These are phyloP conservation scores for Vigna unguiculata DNA, from an alignment of 306 rosid genomes.

Conservation along the genomic window DNA sequence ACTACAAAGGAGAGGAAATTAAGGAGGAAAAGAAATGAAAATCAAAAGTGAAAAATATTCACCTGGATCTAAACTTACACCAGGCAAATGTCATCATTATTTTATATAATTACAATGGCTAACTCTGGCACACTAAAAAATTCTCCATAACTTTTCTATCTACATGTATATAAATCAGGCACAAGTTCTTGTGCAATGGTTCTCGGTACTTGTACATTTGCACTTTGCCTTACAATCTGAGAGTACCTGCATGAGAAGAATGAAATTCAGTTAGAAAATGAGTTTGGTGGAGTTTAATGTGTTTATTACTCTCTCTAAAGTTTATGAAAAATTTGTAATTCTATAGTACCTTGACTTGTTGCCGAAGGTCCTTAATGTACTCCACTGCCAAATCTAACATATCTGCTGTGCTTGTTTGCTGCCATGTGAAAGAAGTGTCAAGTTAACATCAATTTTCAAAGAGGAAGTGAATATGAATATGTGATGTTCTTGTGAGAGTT, in stretches of 20 bases:
- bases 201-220: constrained; percentile 64
- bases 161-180: constrained; percentile 46
- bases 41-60: constrained; percentile 4
- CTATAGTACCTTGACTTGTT: constrained; percentile 72
- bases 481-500: background rate
- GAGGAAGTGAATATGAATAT: constrained; percentile 14
- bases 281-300: constrained; percentile 28
- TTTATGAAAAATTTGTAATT: background rate
- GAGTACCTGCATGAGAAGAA: constrained; percentile 67
- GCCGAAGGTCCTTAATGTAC: constrained; percentile 79
- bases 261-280: constrained; percentile 35
- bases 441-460: constrained; percentile 12
- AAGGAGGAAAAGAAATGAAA: background rate
- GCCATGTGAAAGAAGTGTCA: constrained; percentile 33
- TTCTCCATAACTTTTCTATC: constrained; percentile 41
- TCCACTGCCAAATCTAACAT: constrained; percentile 82
- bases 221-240: constrained; percentile 67
- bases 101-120: constrained; percentile 44
- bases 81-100: constrained; percentile 35
- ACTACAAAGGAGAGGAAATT: background rate
- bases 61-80: constrained; percentile 28
- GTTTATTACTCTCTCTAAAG: background rate
- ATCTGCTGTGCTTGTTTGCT: constrained; percentile 93
- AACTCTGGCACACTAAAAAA: constrained; percentile 27
- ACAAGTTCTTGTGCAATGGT: constrained; percentile 38